Percentiles rank a stretch among this genome's conserved stretches.
Evolutionary conservation across 768 basidiomycete species (phyloP).

Genomic region (Boletus tomentosulus): DNA sequence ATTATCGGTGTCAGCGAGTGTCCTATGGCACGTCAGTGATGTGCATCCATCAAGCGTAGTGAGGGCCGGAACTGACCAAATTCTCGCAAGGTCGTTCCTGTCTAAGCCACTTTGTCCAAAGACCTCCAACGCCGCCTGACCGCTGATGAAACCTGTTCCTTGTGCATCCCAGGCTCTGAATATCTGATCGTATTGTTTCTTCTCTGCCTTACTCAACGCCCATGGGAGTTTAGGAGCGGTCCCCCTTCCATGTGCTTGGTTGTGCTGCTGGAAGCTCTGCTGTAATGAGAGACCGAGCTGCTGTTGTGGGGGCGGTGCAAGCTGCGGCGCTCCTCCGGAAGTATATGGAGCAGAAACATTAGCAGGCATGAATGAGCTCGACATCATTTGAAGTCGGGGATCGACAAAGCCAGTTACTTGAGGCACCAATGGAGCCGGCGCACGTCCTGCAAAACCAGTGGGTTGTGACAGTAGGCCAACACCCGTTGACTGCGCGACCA

Average conservation of each 20-base stretch:
- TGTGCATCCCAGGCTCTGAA: conserved; percentile 94
- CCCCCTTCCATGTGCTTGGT: conserved; percentile 67
- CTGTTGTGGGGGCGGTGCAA: conserved; percentile 52
- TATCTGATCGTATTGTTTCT: conserved; percentile 94
- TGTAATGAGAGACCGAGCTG: conserved; percentile 56
- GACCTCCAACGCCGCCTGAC: conserved; percentile 81
- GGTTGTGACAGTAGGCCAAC: conserved; percentile 25
- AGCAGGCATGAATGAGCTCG: conserved; percentile 86
- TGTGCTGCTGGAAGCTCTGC: conserved; percentile 86
- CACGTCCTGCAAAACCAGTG: conserved; percentile 48
- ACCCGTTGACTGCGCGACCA: conserved; percentile 22
- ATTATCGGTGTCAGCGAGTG: conserved; percentile 87
- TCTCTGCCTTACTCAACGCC: conserved; percentile 84
- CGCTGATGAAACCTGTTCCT: conserved; percentile 79
- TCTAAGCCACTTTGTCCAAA: conserved; percentile 91
- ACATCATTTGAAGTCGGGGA: conserved; percentile 85
- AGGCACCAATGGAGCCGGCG: conserved; percentile 50
- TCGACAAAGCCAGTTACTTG: conserved; percentile 81
- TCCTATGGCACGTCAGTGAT: conserved; percentile 46
- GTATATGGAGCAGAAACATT: conserved; percentile 58
- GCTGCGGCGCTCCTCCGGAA: conserved; percentile 59
- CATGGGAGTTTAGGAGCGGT: conserved; percentile 72
- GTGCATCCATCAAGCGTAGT: background rate
- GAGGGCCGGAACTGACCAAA: conserved; percentile 64
- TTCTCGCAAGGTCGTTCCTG: conserved; percentile 85